Conservation (phyloP, 371 early-diverging fungal genomes). For the Mucor circinelloides region DNA sequence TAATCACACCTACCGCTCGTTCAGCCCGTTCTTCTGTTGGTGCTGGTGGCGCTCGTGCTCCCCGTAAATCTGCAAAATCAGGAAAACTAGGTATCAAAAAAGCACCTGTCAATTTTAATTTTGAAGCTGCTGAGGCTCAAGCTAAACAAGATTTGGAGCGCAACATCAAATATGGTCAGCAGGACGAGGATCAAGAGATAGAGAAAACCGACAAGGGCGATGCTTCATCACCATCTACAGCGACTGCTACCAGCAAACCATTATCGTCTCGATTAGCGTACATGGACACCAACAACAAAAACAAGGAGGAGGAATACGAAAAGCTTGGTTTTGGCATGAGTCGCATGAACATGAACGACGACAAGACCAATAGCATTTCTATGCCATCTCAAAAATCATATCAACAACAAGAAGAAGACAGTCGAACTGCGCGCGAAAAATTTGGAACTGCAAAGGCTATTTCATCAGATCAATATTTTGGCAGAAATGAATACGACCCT, state of each 20-base stretch:
- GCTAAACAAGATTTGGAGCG: constrained; percentile 86
- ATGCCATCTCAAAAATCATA: constrained; percentile 24
- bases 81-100: constrained; percentile 85
- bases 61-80: constrained; percentile 56
- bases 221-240: neutral
- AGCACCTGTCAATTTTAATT: constrained; percentile 76
- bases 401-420: constrained; percentile 25
- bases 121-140: constrained; percentile 90
- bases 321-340: constrained; percentile 86
- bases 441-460: constrained; percentile 84
- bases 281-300: constrained; percentile 10
- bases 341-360: constrained; percentile 39
- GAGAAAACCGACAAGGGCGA: neutral
- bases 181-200: constrained; percentile 1
- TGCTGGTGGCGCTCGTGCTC: constrained; percentile 31
- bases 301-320: constrained; percentile 58
- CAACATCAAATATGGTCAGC: constrained; percentile 76
- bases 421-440: constrained; percentile 57
- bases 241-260: constrained; percentile 2
- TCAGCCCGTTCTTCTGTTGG: constrained; percentile 31
- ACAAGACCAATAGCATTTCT: neutral
- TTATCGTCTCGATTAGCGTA: constrained; percentile 29
- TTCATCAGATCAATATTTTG: constrained; percentile 91
- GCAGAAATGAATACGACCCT: constrained; percentile 72
- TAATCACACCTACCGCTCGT: constrained; percentile 23